Conservation (phyloP, 2,329 filamentous ascomycete genomes). For the Aureobasidium sp. region DNA sequence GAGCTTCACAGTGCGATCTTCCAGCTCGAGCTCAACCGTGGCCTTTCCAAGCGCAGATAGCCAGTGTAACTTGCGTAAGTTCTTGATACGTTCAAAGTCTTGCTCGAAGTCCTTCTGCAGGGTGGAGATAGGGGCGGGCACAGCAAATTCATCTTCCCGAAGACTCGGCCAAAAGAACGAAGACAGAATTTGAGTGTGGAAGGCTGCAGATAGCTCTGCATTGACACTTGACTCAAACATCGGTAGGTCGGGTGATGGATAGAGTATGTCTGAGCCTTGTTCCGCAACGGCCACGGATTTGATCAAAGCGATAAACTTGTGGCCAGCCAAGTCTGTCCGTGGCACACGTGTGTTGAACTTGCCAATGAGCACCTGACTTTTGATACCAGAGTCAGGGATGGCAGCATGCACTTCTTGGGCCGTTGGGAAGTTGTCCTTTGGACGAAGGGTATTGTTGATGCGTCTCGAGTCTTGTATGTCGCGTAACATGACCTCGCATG, state of each 20-base stretch:
- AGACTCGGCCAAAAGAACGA: conserved; percentile 88
- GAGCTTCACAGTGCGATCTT: conserved; percentile 64
- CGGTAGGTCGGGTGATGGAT: conserved; percentile 58
- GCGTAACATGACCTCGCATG: conserved; percentile 94
- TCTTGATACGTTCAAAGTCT: conserved; percentile 72
- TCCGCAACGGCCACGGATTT: conserved; percentile 10
- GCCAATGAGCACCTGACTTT: conserved; percentile 22
- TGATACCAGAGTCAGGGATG: conserved; percentile 30
- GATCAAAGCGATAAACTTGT: conserved; percentile 5
- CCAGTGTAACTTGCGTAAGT: conserved; percentile 81
- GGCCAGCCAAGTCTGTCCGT: neutral
- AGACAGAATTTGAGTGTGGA: conserved; percentile 80
- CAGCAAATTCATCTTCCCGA: conserved; percentile 57
- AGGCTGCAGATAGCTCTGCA: conserved; percentile 26
- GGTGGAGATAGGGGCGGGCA: conserved; percentile 51
- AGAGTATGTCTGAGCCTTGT: neutral
- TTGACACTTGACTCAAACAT: conserved; percentile 39
- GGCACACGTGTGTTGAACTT: conserved; percentile 9
- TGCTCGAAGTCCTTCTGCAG: conserved; percentile 63
- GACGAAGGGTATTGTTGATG: conserved; percentile 43
- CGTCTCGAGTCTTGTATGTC: conserved; percentile 75
- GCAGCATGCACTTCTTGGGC: conserved; percentile 27
- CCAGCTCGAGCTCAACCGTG: conserved; percentile 70
- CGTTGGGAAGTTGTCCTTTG: conserved; percentile 22
- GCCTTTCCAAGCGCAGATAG: conserved; percentile 73